Percentiles rank a stretch among this genome's conserved stretches.
phyloP scores from a whole-genome alignment of 805 yeast genomes.

The Metschnikowia bowlesiae region DNA sequence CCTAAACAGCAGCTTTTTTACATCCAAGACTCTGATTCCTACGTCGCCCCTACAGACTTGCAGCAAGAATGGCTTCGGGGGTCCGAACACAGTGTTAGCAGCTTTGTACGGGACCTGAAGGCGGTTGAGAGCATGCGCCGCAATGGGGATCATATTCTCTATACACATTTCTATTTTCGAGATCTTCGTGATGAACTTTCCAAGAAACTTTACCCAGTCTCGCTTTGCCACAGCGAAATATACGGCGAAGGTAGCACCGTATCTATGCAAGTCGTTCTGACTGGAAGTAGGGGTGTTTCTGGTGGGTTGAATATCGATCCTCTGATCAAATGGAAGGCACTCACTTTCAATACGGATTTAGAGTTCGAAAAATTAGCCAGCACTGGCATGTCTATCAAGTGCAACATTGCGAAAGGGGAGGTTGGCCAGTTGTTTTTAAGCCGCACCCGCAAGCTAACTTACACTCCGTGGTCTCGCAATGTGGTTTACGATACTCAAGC shows the following conservation, averaged over 20 bases:
- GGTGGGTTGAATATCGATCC: slow-evolving; percentile 7
- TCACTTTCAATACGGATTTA: slow-evolving; percentile 3
- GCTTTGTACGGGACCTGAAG: not conserved
- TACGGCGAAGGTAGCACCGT: slow-evolving; percentile 15
- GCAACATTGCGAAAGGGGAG: slow-evolving; percentile 13
- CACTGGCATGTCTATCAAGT: slow-evolving; percentile 6
- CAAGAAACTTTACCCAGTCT: slow-evolving; percentile 7
- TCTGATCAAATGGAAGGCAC: not conserved
- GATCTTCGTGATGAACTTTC: slow-evolving; percentile 3
- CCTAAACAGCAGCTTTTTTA: not conserved
- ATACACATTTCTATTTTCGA: slow-evolving; percentile 8
- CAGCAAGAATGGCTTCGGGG: slow-evolving; percentile 2
- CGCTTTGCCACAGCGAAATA: slow-evolving; percentile 15
- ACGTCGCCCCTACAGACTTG: not conserved
- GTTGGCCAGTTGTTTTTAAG: slow-evolving; percentile 15
- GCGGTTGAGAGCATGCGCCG: not conserved
- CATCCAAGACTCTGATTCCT: not conserved
- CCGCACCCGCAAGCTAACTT: slow-evolving; percentile 11
- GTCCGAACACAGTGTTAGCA: not conserved
- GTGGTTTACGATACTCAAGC: slow-evolving; percentile 1
- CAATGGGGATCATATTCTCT: not conserved
- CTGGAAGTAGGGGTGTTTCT: not conserved
- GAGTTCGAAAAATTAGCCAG: slow-evolving; percentile 4
- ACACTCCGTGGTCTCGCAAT: slow-evolving; percentile 12
- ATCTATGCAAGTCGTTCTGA: slow-evolving; percentile 8